Evolutionary conservation across 1,284 basidiomycete genomes (phyloP).

Genomic region (Pseudomicrostroma phylloplanum): DNA sequence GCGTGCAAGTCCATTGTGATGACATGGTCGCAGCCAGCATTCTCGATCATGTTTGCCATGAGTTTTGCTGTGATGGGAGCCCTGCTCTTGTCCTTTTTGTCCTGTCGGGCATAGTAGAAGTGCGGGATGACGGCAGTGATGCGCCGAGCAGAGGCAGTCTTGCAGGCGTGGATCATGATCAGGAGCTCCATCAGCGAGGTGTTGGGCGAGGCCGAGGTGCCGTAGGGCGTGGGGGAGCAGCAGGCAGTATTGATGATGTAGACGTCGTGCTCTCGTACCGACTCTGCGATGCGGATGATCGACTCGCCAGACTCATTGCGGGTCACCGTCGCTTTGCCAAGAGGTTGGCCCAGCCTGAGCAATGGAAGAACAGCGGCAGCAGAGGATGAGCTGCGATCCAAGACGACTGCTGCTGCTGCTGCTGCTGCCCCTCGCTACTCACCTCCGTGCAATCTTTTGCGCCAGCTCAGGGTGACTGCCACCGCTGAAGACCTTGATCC

Average conservation of each 20-base stretch:
- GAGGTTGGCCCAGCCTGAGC: conserved; percentile 38
- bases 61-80: conserved; percentile 98
- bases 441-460: conserved; percentile 87
- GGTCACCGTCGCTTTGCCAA: conserved; percentile 62
- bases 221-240: conserved; percentile 56
- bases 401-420: neutral
- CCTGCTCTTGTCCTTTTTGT: conserved; percentile 99
- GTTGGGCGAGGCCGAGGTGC: conserved; percentile 35
- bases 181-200: conserved; percentile 90
- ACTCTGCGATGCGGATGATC: conserved; percentile 84
- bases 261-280: conserved; percentile 95
- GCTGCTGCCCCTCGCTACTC: conserved; percentile 20
- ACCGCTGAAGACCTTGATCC: conserved; percentile 32
- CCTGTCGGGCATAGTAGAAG: conserved; percentile 57
- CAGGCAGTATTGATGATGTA: conserved; percentile 97
- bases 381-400: neutral
- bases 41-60: conserved; percentile 97
- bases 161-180: conserved; percentile 99
- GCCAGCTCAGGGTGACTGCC: conserved; percentile 81
- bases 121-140: conserved; percentile 76
- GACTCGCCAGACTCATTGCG: conserved; percentile 88
- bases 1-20: conserved; percentile 58
- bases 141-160: conserved; percentile 72
- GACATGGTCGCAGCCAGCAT: conserved; percentile 95
- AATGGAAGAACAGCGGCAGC: neutral